A percentile compares a stretch with the other conserved stretches of the same genome.
These are phyloP conservation scores for Aspergillus costaricaensis DNA, from an alignment of 2,329 filamentous ascomycete genomes.

Conservation along the genomic window DNA sequence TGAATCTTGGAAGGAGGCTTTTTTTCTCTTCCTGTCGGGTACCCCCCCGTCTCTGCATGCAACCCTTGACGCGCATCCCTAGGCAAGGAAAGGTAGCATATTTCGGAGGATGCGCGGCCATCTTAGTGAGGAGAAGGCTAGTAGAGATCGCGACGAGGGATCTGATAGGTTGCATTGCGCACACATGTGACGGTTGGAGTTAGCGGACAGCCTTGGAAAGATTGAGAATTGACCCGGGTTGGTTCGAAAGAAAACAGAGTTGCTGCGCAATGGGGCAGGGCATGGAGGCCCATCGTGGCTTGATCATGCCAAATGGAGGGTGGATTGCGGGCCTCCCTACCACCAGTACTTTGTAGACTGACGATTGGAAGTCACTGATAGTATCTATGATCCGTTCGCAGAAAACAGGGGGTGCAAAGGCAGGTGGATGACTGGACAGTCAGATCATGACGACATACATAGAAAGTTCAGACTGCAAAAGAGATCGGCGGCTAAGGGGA, in stretches of 20 bases:
- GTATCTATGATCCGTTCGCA: neutral
- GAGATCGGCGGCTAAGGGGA: constrained; percentile 11
- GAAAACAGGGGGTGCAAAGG: neutral
- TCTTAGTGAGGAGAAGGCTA: neutral
- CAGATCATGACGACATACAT: neutral
- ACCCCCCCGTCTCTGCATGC: neutral
- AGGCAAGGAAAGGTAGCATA: neutral
- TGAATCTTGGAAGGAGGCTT: neutral
- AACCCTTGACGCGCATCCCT: neutral
- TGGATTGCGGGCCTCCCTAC: neutral
- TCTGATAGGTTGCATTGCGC: constrained; percentile 2
- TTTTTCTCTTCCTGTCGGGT: neutral
- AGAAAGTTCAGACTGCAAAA: neutral
- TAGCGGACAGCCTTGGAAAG: constrained; percentile 1
- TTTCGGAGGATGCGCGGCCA: neutral
- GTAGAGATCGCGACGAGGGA: neutral
- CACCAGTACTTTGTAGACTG: neutral
- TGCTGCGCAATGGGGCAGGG: neutral
- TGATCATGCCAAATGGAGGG: neutral
- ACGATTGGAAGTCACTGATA: neutral
- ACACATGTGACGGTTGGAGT: constrained; percentile 6
- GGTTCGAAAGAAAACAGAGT: neutral
- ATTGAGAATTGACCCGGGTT: constrained; percentile 1
- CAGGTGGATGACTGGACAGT: neutral
- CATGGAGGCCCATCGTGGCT: neutral